Percentiles rank a stretch among this genome's conserved stretches.
phyloP scores from a whole-genome alignment of 2,329 filamentous ascomycete species.

The Alternaria sp. region DNA sequence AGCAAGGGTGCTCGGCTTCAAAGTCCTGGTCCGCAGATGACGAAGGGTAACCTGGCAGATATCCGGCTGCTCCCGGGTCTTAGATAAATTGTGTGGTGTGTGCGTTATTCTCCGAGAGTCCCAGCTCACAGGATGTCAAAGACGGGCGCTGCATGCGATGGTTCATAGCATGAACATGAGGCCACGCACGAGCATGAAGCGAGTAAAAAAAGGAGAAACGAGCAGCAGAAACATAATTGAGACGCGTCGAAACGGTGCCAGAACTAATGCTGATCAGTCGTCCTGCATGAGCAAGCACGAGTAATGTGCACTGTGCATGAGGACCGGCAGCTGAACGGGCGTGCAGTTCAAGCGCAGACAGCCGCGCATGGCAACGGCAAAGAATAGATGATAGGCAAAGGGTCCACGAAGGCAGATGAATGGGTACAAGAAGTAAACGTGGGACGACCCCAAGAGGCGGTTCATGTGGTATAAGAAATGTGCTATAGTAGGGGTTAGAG shows the following conservation, averaged over 20 bases:
- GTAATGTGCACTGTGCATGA: slow-evolving; percentile 4
- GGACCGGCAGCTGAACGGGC: not conserved
- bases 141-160: not conserved
- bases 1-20: slow-evolving; percentile 5
- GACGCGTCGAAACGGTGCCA: not conserved
- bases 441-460: not conserved
- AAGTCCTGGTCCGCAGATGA: not conserved
- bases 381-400: not conserved
- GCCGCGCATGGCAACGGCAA: not conserved
- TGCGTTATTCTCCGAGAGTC: slow-evolving; percentile 12
- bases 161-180: not conserved
- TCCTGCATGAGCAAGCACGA: not conserved
- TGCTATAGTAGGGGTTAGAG: not conserved
- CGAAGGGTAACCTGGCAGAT: slow-evolving; percentile 7
- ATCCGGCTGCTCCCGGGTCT: slow-evolving; percentile 15
- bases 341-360: not conserved
- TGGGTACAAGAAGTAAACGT: not conserved
- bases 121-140: not conserved
- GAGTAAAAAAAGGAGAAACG: not conserved
- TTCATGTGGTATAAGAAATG: not conserved
- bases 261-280: not conserved
- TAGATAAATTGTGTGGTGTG: slow-evolving; percentile 2
- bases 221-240: not conserved
- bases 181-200: not conserved
- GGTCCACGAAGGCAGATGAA: not conserved